phyloP scores from a whole-genome alignment of 169 alveolate species.

The Plasmodium coatneyi region DNA sequence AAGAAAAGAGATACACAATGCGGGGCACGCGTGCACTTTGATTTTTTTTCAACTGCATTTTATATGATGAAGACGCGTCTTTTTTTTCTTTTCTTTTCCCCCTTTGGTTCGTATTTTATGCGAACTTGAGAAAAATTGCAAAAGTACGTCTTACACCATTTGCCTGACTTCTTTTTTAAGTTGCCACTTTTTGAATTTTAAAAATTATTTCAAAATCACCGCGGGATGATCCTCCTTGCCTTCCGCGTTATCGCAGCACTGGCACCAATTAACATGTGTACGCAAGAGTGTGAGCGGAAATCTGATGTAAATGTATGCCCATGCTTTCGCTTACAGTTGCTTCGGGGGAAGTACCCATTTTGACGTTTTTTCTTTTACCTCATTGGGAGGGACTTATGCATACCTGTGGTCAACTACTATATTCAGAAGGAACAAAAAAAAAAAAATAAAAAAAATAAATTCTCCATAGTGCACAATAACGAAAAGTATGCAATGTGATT shows the following conservation, averaged over 20 bases:
- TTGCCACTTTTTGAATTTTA: not conserved
- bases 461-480: not conserved
- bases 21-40: not conserved
- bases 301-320: not conserved
- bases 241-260: not conserved
- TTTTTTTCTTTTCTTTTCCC: not conserved
- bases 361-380: not conserved
- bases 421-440: not conserved
- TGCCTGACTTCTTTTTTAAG: not conserved
- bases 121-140: not conserved
- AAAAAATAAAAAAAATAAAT: too few species aligned
- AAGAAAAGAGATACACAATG: not conserved
- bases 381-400: not conserved
- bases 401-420: not conserved
- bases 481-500: not conserved
- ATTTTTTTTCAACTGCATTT: not conserved
- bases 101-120: not conserved
- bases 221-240: not conserved
- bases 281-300: not conserved
- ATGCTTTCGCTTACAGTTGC: not conserved
- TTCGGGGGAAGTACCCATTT: not conserved
- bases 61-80: not conserved
- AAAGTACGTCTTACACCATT: not conserved
- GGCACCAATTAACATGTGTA: not conserved
- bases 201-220: not conserved